These are phyloP conservation scores for Comarum palustre DNA, from an alignment of 306 rosid species.

Conservation along the genomic window DNA sequence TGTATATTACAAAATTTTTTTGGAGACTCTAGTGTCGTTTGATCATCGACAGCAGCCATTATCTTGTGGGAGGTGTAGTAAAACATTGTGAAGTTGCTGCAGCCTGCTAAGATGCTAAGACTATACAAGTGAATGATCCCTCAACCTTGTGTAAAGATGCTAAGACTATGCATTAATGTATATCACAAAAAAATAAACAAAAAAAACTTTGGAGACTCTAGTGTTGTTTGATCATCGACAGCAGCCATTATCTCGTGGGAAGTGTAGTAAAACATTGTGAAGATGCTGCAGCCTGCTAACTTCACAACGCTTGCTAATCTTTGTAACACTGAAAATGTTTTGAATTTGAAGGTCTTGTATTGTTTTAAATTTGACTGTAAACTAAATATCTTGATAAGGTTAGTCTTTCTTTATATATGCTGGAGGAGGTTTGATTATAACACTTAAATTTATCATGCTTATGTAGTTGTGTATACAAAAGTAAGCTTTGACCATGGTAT, in stretches of 20 bases:
- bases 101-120: background rate
- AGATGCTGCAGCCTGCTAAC: conserved; percentile 5
- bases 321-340: background rate
- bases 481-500: background rate
- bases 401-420: background rate
- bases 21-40: background rate
- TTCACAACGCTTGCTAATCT: background rate
- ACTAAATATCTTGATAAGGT: background rate
- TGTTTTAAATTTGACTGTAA: background rate
- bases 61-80: background rate
- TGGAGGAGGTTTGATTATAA: background rate
- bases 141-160: no score
- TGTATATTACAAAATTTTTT: no score
- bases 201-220: background rate
- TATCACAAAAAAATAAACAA: no score
- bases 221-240: no score
- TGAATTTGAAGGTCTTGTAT: background rate
- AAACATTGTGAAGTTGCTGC: conserved; percentile 16
- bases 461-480: background rate
- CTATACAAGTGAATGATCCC: no score
- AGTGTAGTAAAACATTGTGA: conserved; percentile 8
- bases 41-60: background rate
- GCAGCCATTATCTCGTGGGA: background rate
- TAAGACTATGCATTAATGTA: no score
- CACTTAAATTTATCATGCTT: background rate